Evolutionary conservation across 2,329 filamentous ascomycete species (phyloP).

Genomic region (Alternaria panax): DNA sequence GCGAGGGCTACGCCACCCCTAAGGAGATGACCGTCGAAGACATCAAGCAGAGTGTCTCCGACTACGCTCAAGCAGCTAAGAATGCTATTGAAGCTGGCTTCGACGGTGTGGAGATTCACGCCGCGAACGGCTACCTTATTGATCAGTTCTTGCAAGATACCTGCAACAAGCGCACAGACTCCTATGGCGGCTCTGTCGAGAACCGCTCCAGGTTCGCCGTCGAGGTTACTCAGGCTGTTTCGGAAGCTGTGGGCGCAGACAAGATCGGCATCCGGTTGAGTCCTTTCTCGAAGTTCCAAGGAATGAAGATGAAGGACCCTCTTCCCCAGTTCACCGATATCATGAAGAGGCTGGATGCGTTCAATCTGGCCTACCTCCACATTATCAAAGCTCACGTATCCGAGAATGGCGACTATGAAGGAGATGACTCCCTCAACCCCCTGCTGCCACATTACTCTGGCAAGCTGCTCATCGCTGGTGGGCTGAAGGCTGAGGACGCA

Average conservation of each 20-base stretch:
- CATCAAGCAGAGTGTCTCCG: constrained; percentile 48
- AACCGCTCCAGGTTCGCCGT: constrained; percentile 62
- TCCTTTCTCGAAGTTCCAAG: constrained; percentile 68
- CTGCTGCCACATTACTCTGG: constrained; percentile 35
- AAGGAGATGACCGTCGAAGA: constrained; percentile 50
- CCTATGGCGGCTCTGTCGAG: constrained; percentile 58
- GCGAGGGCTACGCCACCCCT: constrained; percentile 55
- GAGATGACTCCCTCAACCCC: constrained; percentile 31
- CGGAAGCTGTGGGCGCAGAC: constrained; percentile 63
- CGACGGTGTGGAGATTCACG: constrained; percentile 66
- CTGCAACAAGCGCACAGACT: constrained; percentile 62
- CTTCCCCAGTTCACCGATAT: constrained; percentile 69
- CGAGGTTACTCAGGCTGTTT: constrained; percentile 62
- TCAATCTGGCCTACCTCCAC: constrained; percentile 60
- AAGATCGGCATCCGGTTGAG: constrained; percentile 65
- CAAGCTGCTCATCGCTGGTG: constrained; percentile 53
- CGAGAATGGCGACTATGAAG: constrained; percentile 50
- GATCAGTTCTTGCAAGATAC: constrained; percentile 70
- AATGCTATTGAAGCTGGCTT: constrained; percentile 61
- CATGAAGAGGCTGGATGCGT: constrained; percentile 57
- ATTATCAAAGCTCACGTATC: constrained; percentile 65
- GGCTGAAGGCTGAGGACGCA: constrained; percentile 51
- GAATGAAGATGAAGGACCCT: constrained; percentile 69
- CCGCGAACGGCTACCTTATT: constrained; percentile 72
- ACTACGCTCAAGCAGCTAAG: constrained; percentile 55